Conservation (phyloP, 1,284 basidiomycete species). For the Puccinia triticina region DNA sequence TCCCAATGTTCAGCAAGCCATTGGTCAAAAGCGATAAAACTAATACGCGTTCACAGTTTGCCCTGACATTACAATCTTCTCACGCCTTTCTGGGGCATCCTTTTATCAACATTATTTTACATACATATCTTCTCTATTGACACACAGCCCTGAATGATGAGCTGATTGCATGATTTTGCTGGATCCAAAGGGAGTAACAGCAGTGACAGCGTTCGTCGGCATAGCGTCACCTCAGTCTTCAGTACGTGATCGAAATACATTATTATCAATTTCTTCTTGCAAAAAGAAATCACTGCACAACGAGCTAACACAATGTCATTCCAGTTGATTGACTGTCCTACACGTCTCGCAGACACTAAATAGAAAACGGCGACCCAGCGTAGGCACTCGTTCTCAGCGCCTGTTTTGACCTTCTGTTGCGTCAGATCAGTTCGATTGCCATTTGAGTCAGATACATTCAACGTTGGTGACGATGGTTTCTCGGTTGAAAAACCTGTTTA, state of each 20-base stretch:
- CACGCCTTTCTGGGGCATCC: not conserved
- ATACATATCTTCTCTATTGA: not conserved
- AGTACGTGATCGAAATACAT: not conserved
- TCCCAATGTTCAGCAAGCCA: not conserved
- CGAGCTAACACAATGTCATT: not conserved
- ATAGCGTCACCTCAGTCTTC: not conserved
- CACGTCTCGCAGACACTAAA: not conserved
- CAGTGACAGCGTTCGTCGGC: not conserved
- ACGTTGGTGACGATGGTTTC: constrained; percentile 15
- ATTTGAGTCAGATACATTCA: not conserved
- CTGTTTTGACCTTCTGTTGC: not conserved
- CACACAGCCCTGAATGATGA: not conserved
- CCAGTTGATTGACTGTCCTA: not conserved
- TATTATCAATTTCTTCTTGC: not conserved
- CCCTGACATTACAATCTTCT: not conserved
- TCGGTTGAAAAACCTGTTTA: constrained; percentile 21
- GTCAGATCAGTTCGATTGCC: no score
- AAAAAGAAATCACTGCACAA: not conserved
- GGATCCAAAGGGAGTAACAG: not conserved
- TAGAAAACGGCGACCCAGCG: not conserved
- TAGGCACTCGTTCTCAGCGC: not conserved
- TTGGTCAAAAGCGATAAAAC: not conserved
- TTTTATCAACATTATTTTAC: not conserved
- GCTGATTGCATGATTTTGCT: not conserved
- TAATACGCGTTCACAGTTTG: not conserved